These are phyloP conservation scores for Fraxinus sp. DNA, from an alignment of 305 asterid genomes.

Conservation along the genomic window DNA sequence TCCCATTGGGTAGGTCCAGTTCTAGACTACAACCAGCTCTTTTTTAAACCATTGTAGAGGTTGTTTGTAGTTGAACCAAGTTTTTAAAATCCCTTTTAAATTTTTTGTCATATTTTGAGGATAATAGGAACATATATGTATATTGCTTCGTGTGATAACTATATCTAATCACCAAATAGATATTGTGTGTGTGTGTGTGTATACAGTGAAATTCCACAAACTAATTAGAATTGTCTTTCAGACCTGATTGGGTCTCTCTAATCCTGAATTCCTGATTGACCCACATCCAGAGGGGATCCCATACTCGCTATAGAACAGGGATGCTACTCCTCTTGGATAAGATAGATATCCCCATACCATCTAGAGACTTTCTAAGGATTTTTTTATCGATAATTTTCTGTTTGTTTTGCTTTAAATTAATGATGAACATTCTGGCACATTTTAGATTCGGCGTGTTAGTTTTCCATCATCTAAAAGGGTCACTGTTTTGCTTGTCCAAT, in stretches of 20 bases:
- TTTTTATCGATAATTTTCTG: not conserved
- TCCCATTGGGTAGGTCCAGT: not conserved
- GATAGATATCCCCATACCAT: not conserved
- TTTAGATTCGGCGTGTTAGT: not conserved
- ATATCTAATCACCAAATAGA: too few relatives aligned
- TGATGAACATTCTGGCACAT: not conserved
- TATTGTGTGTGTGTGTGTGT: not conserved
- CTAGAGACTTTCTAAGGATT: not conserved
- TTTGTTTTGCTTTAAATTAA: not conserved
- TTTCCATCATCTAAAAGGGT: not conserved
- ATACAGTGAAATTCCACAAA: not conserved
- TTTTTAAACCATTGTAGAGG: not conserved
- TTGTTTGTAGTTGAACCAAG: not conserved
- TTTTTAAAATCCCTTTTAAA: not conserved
- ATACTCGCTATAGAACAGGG: not conserved
- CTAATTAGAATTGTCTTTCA: not conserved
- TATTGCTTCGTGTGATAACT: not conserved
- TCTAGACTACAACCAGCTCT: not conserved
- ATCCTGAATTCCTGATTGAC: not conserved
- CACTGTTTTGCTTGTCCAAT: not conserved
- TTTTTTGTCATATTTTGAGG: not conserved
- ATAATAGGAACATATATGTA: not conserved
- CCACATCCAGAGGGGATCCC: not conserved
- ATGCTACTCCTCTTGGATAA: not conserved
- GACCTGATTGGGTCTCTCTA: not conserved